These are phyloP conservation scores for Malbranchea zuffiana DNA, from an alignment of 2,329 filamentous ascomycete genomes.

Conservation along the genomic window DNA sequence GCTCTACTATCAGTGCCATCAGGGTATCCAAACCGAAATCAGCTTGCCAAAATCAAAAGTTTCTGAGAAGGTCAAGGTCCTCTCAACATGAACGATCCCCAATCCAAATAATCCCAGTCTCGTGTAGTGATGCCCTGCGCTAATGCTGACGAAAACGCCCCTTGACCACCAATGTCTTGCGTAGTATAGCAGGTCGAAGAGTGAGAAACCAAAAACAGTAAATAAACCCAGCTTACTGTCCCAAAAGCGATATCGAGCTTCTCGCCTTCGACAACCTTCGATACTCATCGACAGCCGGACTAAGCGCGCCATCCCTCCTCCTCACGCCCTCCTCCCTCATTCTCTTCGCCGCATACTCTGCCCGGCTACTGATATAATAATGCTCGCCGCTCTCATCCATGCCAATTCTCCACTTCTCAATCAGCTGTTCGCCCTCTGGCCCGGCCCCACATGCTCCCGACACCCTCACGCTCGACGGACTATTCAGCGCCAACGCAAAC, in stretches of 20 bases:
- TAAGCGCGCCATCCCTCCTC: slow-evolving; percentile 13
- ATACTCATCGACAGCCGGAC: slow-evolving; percentile 28
- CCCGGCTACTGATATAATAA: slow-evolving; percentile 38
- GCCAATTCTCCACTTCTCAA: slow-evolving; percentile 35
- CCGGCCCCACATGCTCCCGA: slow-evolving; percentile 48
- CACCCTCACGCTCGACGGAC: slow-evolving; percentile 42
- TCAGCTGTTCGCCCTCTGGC: slow-evolving; percentile 41
- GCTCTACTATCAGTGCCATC: too few relatives aligned
- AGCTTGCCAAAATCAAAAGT: too few relatives aligned
- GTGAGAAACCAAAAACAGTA: too few relatives aligned
- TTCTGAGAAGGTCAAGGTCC: too few relatives aligned
- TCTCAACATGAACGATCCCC: too few relatives aligned
- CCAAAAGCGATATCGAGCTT: slow-evolving; percentile 20
- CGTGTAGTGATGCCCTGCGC: too few relatives aligned
- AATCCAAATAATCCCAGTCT: too few relatives aligned
- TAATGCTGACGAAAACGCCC: too few relatives aligned
- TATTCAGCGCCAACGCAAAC: slow-evolving; percentile 61
- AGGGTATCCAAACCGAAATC: too few relatives aligned
- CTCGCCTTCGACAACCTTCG: slow-evolving; percentile 22
- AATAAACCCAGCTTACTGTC: not conserved
- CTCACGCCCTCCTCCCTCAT: slow-evolving; percentile 8
- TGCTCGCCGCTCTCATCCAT: slow-evolving; percentile 42
- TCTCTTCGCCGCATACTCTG: slow-evolving; percentile 14
- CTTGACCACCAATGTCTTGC: too few relatives aligned
- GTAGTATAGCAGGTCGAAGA: too few relatives aligned